Evolutionary conservation across 805 yeast genomes (phyloP), one percentile per base, ranked within the genome.

Genomic region (Candida peoriensis): DNA sequence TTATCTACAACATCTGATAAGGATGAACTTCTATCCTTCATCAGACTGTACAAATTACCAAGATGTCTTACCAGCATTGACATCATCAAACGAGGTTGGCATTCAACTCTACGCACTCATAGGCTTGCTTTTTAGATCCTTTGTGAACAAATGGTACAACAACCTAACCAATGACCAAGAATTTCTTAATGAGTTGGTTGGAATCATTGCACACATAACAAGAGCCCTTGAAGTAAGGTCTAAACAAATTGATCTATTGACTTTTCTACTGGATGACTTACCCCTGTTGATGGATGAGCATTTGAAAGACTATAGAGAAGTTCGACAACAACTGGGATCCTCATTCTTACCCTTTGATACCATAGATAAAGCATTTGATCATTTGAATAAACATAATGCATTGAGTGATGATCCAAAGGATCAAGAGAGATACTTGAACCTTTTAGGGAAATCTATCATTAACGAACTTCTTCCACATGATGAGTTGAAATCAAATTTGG

Each of bases 111-210:
- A 72, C 42, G 63, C 72, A 2, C 42, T 76, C 5, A 39, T 72
- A 5, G 74, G 75, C 0, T 52, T 74, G 11, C 47, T 74, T 5
- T 37, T 72, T 27, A 60, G 65, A 17, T 68, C 68, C 34, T 76
- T 75, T 43, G 61, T 75, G 4, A 55, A 61, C 15, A 50, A 60
- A 8, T 72, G 77, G 74, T 73, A 74, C 49, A 47, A 47, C 18
- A 41, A 48, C 14, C 47, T 71, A 6, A 56, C 73, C 1, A 65
- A 60, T 30, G 70, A 67, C 32, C 57, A 60, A 2, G 65, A 67
- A 30, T 63, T 76, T 33, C 43, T 58, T 8, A 44, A 36, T 14
- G 78, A 73, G 36, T 37, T 73, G 2, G 49, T 66, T 1, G 55
- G 53, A 15, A 49, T 64, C 2, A 38, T 60, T 8, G 68, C 74